Evolutionary conservation across 2,329 filamentous ascomycete genomes (phyloP).

Genomic region (Aphanocladium album): DNA sequence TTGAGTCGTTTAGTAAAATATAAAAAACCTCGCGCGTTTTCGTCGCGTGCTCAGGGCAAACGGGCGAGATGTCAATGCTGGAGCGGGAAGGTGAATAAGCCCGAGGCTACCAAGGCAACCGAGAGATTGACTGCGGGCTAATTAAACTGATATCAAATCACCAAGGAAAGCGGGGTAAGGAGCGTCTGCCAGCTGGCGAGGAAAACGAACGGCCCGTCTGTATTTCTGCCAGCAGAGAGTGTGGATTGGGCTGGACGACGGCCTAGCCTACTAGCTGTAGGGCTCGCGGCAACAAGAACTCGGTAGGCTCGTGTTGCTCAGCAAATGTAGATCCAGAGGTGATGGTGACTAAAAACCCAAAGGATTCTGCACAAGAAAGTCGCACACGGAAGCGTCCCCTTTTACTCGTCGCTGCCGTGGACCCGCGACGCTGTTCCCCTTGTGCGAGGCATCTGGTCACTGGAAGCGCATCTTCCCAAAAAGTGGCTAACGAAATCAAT

Average conservation of each 20-base stretch:
- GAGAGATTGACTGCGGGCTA: not conserved
- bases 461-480: not conserved
- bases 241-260: not conserved
- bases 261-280: not conserved
- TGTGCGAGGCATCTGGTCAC: not conserved
- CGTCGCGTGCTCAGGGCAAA: not conserved
- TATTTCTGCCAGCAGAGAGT: not conserved
- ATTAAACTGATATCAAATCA: not conserved
- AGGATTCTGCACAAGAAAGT: not conserved
- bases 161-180: slow-evolving; percentile 1
- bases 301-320: not conserved
- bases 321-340: not conserved
- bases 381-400: not conserved
- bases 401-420: not conserved
- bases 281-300: not conserved
- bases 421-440: not conserved
- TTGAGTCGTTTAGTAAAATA: not conserved
- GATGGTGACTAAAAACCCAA: not conserved
- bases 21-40: not conserved
- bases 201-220: slow-evolving; percentile 2
- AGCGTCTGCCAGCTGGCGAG: slow-evolving; percentile 10
- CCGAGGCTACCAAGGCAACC: not conserved
- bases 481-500: no score
- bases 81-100: not conserved
- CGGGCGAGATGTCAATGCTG: not conserved